A percentile compares a stretch with the other conserved stretches of the same genome.
Conservation (phyloP, 345 rosid genomes). For the Clausena lansium region DNA sequence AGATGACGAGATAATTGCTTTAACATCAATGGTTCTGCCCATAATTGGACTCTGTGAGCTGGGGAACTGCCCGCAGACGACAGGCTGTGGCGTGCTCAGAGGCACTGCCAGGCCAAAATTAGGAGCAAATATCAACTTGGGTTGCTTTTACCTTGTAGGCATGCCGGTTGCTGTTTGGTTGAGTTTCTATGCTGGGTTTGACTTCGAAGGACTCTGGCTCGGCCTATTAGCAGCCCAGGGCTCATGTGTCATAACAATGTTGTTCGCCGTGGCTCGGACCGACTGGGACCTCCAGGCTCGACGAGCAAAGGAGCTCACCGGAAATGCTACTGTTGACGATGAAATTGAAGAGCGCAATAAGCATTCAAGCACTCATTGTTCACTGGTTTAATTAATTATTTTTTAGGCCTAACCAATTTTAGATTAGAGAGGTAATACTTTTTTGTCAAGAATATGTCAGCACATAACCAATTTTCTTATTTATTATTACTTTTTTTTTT, state of each 20-base stretch:
- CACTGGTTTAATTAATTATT: slow-evolving; percentile 7
- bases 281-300: slow-evolving; percentile 64
- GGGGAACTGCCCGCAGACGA: slow-evolving; percentile 90
- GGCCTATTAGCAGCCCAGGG: slow-evolving; percentile 88
- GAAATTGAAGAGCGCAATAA: slow-evolving; percentile 5
- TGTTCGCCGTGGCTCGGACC: slow-evolving; percentile 52
- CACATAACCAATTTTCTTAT: neutral
- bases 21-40: slow-evolving; percentile 70
- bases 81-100: slow-evolving; percentile 76
- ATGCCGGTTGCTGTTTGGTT: slow-evolving; percentile 81
- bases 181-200: slow-evolving; percentile 54
- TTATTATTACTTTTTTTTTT: neutral
- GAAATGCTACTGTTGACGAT: slow-evolving; percentile 22
- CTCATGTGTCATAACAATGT: slow-evolving; percentile 63
- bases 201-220: slow-evolving; percentile 77
- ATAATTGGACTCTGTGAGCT: slow-evolving; percentile 84
- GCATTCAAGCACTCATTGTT: neutral
- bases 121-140: slow-evolving; percentile 80
- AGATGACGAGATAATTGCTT: slow-evolving; percentile 56
- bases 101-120: slow-evolving; percentile 82
- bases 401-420: slow-evolving; percentile 2
- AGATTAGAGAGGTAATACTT: neutral
- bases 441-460: neutral
- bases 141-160: slow-evolving; percentile 82
- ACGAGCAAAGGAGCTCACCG: slow-evolving; percentile 51